phyloP scores from a whole-genome alignment of 805 yeast genomes.

The Saccharomyces mikatae region DNA sequence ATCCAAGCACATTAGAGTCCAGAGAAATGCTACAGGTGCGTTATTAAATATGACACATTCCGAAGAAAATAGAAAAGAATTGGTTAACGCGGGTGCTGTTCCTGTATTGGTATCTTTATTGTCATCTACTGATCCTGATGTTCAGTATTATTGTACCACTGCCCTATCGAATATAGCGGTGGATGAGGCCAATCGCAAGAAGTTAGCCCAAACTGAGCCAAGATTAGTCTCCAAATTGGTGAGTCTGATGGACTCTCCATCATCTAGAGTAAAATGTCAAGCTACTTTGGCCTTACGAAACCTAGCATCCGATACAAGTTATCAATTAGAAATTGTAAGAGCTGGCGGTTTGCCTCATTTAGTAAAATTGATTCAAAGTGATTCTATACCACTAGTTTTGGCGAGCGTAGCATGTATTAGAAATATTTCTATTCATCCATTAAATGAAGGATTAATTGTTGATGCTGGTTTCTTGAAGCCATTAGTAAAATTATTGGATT shows the following conservation, averaged over 20 bases:
- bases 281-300: constrained; percentile 94
- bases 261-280: constrained; percentile 95
- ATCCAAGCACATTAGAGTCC: constrained; percentile 90
- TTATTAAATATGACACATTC: constrained; percentile 96
- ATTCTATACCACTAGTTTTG: constrained; percentile 82
- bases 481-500: constrained; percentile 73
- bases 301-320: constrained; percentile 90
- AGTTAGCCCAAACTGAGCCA: constrained; percentile 86
- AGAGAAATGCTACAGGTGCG: constrained; percentile 98
- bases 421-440: constrained; percentile 92
- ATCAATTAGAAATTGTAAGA: constrained; percentile 91
- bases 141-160: constrained; percentile 96
- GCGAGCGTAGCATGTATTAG: constrained; percentile 98
- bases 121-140: constrained; percentile 86
- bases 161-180: constrained; percentile 96
- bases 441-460: constrained; percentile 89
- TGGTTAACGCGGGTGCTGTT: constrained; percentile 96
- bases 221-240: constrained; percentile 83
- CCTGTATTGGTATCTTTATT: constrained; percentile 87
- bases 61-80: constrained; percentile 88
- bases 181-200: constrained; percentile 83
- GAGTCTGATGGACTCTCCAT: constrained; percentile 81
- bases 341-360: constrained; percentile 93
- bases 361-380: constrained; percentile 80
- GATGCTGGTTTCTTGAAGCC: constrained; percentile 96